Conservation (phyloP, 768 basidiomycete species). For the Amanita fuliginea region DNA sequence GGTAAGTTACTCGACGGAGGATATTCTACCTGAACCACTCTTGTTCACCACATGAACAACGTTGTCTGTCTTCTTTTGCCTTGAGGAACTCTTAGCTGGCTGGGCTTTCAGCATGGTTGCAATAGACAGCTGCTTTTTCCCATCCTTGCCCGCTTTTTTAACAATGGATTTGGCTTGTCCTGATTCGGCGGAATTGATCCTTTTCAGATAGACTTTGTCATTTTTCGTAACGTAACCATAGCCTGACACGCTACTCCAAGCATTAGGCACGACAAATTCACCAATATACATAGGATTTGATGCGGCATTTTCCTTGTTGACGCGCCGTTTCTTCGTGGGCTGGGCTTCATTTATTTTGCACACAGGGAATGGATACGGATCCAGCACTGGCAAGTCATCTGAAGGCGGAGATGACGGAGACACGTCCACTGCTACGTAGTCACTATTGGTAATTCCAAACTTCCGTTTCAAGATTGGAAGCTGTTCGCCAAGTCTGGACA, state of each 20-base stretch:
- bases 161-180: slow-evolving; percentile 20
- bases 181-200: slow-evolving; percentile 34
- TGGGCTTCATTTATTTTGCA: background rate
- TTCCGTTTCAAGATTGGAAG: slow-evolving; percentile 12
- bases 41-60: slow-evolving; percentile 58
- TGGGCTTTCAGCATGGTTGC: slow-evolving; percentile 55
- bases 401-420: background rate
- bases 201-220: slow-evolving; percentile 49
- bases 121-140: slow-evolving; percentile 58
- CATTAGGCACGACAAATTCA: slow-evolving; percentile 57
- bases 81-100: slow-evolving; percentile 26
- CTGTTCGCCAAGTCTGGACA: background rate
- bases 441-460: slow-evolving; percentile 8
- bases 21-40: slow-evolving; percentile 44
- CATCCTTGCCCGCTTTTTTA: slow-evolving; percentile 26
- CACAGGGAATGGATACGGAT: background rate
- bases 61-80: slow-evolving; percentile 48
- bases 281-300: slow-evolving; percentile 44
- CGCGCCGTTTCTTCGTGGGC: background rate
- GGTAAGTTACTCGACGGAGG: background rate
- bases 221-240: slow-evolving; percentile 55
- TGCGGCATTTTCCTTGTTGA: background rate
- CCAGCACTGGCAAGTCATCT: background rate
- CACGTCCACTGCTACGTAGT: background rate
- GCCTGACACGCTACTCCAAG: slow-evolving; percentile 72